These are phyloP conservation scores for Alternaria longipes DNA, from an alignment of 2,329 filamentous ascomycete species.

Conservation along the genomic window DNA sequence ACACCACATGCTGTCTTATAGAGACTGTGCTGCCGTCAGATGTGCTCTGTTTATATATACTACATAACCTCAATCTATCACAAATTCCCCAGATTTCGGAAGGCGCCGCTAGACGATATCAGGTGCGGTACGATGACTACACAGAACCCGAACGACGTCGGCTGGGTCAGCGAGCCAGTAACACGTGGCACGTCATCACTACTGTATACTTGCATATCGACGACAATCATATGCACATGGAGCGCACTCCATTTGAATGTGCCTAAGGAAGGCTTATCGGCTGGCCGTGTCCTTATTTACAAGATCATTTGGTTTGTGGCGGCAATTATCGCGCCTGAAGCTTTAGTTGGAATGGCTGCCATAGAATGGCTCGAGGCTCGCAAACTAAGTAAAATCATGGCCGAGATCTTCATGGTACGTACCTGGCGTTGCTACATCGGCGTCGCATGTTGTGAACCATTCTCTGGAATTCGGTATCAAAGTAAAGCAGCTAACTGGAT, in stretches of 20 bases:
- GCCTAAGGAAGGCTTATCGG: neutral
- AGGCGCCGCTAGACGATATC: neutral
- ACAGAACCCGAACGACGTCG: neutral
- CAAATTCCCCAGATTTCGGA: neutral
- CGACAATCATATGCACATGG: neutral
- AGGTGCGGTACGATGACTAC: neutral
- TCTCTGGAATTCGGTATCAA: no score
- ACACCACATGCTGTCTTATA: neutral
- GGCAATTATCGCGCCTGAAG: neutral
- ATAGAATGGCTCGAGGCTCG: no score
- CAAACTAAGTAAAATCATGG: no score
- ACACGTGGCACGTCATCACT: neutral
- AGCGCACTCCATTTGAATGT: neutral
- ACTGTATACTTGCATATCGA: neutral
- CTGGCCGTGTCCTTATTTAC: no score
- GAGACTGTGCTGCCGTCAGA: neutral
- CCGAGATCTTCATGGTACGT: no score
- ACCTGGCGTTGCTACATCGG: no score
- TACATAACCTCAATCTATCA: rapidly evolving
- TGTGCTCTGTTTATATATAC: neutral
- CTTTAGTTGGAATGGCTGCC: no score
- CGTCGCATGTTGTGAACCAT: neutral
- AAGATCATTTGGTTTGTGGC: rapidly evolving
- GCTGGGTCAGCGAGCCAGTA: neutral
- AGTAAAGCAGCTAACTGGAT: neutral